Evolutionary conservation across 192 early-diverging fungal genomes (phyloP), one percentile per base, ranked within the genome.

Genomic region (Entomortierella beljakovae): DNA sequence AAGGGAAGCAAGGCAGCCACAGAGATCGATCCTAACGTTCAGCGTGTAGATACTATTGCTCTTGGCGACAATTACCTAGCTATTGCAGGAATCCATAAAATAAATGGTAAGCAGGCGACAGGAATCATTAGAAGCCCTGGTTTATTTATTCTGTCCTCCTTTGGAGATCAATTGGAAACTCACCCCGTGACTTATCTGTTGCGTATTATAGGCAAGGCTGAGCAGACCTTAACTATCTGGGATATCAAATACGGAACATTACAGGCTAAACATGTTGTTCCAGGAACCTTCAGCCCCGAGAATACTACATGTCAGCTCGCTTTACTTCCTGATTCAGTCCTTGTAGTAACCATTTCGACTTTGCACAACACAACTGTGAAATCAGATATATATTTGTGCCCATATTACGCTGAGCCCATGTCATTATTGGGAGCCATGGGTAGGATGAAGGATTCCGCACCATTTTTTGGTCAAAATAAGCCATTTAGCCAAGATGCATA

Each of bases 371-470:
- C 68, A n/a, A 72, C 72, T n/a, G 48, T 71, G 29, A 80, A 81
- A 61, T 82, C 84, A 6, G 72, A 81, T 0, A 71, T 87, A 6
- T 82, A 72, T 25, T 51, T 87, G 2, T 83, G 82, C 42, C 80
- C 68, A 31, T 87, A 79, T 62, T 85, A 85, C 29, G 70, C 68
- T 25, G 68, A 83, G 13, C 84, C 86, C 28, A 80, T 87, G 75
- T 87, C 86, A 13, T 64, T 87, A n/a, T 51, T 87, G 68, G 82
- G 82, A 3, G 86, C 86, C 8, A 83, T 87, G 82, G 77, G 77
- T 28, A 85, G 68, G 51, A 87, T 87, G 86, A 77, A 72, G 29
- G 42, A 64, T 2, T 83, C 84, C 26, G 80, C 71, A 6, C 70
- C 75, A 0, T 79, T 79, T 40, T 46, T 77, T 20, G 73, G 73